Base-by-base conservation (phyloP, 2,329 filamentous ascomycete species). In the Colletotrichum cuscutae region DNA sequence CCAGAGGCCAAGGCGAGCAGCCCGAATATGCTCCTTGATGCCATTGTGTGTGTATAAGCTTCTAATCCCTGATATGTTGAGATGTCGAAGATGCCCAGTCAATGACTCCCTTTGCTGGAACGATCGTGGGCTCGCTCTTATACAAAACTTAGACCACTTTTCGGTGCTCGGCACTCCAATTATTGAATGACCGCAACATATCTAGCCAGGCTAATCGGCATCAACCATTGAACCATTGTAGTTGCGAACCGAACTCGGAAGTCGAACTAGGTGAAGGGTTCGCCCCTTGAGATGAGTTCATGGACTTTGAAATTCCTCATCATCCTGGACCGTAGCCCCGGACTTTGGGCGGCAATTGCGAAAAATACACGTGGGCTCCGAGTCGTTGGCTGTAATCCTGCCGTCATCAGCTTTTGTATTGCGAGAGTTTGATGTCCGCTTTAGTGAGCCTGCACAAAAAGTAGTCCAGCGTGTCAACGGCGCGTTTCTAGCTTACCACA, bases 1-100 rank as follows among this genome's bases (percentile, higher is more conserved):
- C 58, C 61, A 30, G 71, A 64, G 4, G 73, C 76, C 5, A 79
- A 26, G 30, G 71, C 77, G 19, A 78, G 61, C 19, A 78, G 65
- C n/a, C 74, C 57, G 11, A 70, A 26, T 7, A 71, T 24, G 57
- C 57, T 54, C 65, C 52, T 62, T 8, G 63, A 53, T 54, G 68
- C 63, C 68, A 72, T 72, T 13, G 11, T 60, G 19, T 13, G 11
- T 60, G 19, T 19, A 22, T 19, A 59, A 42, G 30, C 15, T 22
- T 49, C 22, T 24, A 19, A 30, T 32, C 19, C 26, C 53, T 64
- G 32, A 2, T 54, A 5, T 35, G 4, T 22, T 4, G 59, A 24
- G 8, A 2, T 60, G 30, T 15, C 13, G 6, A 24, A 24, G 49
- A 56, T 59, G 26, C 12, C 5, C 53, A 5, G 60, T 19, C 11